Evolutionary conservation across 2,329 filamentous ascomycete genomes (phyloP).

Genomic region (Cordyceps javanica): DNA sequence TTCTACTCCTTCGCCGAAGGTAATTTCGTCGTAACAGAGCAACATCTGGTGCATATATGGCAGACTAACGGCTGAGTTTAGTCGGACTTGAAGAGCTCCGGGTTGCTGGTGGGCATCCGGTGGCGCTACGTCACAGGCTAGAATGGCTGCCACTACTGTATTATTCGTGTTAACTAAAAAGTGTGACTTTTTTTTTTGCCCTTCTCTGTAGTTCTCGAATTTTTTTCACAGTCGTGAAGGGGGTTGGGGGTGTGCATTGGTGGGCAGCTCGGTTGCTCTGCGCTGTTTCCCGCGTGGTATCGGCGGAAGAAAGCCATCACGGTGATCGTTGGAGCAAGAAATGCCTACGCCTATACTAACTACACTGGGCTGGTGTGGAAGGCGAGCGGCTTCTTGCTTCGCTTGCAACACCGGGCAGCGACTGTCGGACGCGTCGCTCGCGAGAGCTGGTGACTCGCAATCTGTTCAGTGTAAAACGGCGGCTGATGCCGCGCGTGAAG

Average conservation of each 20-base stretch:
- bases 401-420: not conserved
- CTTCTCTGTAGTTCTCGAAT: too few relatives aligned
- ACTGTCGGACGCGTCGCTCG: not conserved
- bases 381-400: not conserved
- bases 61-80: not conserved
- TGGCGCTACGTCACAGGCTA: too few relatives aligned
- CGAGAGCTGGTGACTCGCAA: not conserved
- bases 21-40: not conserved
- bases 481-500: not conserved
- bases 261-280: too few relatives aligned
- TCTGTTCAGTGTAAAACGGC: not conserved
- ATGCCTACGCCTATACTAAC: not conserved
- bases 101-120: not conserved
- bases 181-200: too few relatives aligned
- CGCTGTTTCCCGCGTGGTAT: too few relatives aligned
- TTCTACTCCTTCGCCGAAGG: not conserved
- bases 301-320: not conserved
- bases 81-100: not conserved
- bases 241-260: too few relatives aligned
- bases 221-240: too few relatives aligned
- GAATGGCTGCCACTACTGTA: too few relatives aligned
- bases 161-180: too few relatives aligned
- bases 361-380: not conserved
- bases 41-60: not conserved
- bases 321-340: not conserved